Base-by-base conservation (phyloP, 305 asterid species). In the Ajuga reptans region DNA sequence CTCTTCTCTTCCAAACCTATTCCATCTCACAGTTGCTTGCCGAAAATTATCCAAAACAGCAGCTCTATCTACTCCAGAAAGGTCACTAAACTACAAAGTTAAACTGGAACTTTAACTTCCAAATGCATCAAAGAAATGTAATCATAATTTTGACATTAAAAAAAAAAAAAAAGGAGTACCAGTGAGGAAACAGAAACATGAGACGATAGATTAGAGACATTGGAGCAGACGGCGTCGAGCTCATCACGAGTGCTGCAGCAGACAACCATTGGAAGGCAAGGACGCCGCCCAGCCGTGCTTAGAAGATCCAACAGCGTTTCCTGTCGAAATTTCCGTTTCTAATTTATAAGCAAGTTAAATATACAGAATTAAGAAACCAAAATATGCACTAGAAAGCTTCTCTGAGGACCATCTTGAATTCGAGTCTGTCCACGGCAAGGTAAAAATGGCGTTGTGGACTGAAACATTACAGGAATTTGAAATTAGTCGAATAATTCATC, bases 221-320 rank as follows among this genome's bases (percentile, higher is more conserved):
- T 86, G 65, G 84, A 86, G 78, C 81, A 84, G 66, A 89, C 86
- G 8, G 91, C 88, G 64, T 93, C 99, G 18, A 91, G 97, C 82
- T 93, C 96, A 55, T 91, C 97, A 0, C 96, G 91, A 11, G 87
- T 80, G 79, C 90, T 86, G 85, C 97, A 93, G 79, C 97, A 86
- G 12, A 91, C 92, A 21, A 89, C 86, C 68, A 91, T 82, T 1
- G 96, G 93, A 64, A 93, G 87, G 66, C 80, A 80, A 7, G 90
- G 90, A 15, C 88, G 86, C 75, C 82, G 87, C n/a, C 96, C 95
- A 21, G 91, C 96, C 92, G 84, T 84, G 70, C 87, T 79, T 74
- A 93, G 65, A 9, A 89, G 86, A 55, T 91, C 97, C 71, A 85
- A 80, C 64, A 93, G 83, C 4, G 96, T 91, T 69, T 84, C 96